A percentile compares a stretch with the other conserved stretches of the same genome.
Evolutionary conservation across 192 early-diverging fungal species (phyloP).

Genomic region (Coemansia reversa): DNA sequence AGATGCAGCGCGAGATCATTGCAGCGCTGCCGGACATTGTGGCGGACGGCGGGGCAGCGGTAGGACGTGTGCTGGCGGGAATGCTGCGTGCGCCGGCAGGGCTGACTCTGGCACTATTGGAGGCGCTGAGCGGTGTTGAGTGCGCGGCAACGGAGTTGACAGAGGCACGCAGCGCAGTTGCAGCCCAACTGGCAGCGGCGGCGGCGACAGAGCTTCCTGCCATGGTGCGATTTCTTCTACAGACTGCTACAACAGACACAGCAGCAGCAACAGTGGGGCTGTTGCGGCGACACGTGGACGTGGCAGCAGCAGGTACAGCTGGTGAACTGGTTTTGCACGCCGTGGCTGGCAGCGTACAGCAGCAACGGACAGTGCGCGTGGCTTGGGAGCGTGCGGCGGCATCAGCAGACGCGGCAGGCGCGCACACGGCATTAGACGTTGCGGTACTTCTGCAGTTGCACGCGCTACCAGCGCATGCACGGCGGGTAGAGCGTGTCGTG

Average conservation of each 20-base stretch:
- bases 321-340: conserved; percentile 31
- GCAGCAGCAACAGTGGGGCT: conserved; percentile 26
- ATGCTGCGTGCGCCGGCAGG: conserved; percentile 60
- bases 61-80: conserved; percentile 62
- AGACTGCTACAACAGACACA: conserved; percentile 56
- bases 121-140: conserved; percentile 69
- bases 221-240: conserved; percentile 71
- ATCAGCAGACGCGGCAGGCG: conserved; percentile 46
- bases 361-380: conserved; percentile 68
- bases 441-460: conserved; percentile 50
- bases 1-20: conserved; percentile 74
- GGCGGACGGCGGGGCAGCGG: conserved; percentile 64
- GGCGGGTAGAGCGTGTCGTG: conserved; percentile 25
- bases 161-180: conserved; percentile 58
- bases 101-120: conserved; percentile 67
- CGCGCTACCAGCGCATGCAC: conserved; percentile 32
- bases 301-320: conserved; percentile 17
- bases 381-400: conserved; percentile 53
- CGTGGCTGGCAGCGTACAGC: conserved; percentile 63
- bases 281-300: conserved; percentile 64
- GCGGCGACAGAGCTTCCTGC: conserved; percentile 71
- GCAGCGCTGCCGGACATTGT: conserved; percentile 72
- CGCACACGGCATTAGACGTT: conserved; percentile 49
- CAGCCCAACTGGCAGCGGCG: conserved; percentile 63
- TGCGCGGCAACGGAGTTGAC: conserved; percentile 29